Evolutionary conservation across 768 basidiomycete genomes (phyloP).

Genomic region (Crucibulum laeve): DNA sequence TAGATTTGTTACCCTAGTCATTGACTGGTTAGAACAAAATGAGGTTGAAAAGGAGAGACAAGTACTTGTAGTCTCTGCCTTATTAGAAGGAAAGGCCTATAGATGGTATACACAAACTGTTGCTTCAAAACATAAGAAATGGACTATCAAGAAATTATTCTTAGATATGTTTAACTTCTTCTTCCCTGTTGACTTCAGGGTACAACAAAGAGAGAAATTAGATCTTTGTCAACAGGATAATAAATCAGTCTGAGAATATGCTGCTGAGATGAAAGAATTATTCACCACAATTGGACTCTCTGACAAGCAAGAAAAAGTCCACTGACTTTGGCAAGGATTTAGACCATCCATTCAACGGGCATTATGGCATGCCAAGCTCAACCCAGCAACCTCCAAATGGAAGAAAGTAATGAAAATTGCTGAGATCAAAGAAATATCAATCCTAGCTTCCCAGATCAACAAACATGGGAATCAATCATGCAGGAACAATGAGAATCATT

Average conservation of each 20-base stretch:
- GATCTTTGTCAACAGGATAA: constrained; percentile 14
- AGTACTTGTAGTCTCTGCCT: constrained; percentile 17
- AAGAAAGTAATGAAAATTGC: constrained; percentile 9
- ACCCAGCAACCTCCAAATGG: constrained; percentile 20
- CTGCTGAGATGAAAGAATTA: constrained; percentile 22
- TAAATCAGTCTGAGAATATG: constrained; percentile 20
- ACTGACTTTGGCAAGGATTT: constrained; percentile 29
- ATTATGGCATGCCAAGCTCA: constrained; percentile 19
- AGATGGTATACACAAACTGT: constrained; percentile 21
- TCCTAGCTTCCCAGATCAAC: not conserved
- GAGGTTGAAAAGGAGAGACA: constrained; percentile 3
- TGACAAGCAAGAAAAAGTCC: constrained; percentile 18
- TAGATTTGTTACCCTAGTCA: constrained; percentile 12
- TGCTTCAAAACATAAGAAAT: constrained; percentile 8
- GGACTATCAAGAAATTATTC: constrained; percentile 20
- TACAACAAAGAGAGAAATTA: constrained; percentile 19
- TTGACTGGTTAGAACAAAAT: constrained; percentile 13
- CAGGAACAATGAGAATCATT: not conserved
- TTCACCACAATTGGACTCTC: constrained; percentile 22
- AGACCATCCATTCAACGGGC: constrained; percentile 18
- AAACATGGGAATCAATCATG: not conserved
- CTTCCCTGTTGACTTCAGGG: constrained; percentile 24
- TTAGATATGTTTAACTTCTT: constrained; percentile 23
- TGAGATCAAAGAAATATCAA: not conserved
- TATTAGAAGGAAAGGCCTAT: constrained; percentile 22